phyloP scores from a whole-genome alignment of 2,329 filamentous ascomycete species.

The Graphiopsis chlorocephala region DNA sequence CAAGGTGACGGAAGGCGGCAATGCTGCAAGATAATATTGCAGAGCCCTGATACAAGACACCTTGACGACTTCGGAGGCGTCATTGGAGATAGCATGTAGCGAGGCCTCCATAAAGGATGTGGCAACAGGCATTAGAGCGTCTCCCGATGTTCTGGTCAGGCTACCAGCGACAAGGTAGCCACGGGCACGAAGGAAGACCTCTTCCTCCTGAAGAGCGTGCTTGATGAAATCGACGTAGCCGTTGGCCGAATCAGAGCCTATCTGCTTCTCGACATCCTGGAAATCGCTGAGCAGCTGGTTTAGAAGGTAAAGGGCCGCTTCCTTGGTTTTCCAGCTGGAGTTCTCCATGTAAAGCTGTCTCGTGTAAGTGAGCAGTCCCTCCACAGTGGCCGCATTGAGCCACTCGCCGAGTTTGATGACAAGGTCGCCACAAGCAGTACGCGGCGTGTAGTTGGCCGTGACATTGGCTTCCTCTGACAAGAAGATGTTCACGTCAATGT shows the following conservation, averaged over 20 bases:
- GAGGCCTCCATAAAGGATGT: conserved; percentile 67
- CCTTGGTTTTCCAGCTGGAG: conserved; percentile 64
- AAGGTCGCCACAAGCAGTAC: conserved; percentile 87
- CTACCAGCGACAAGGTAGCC: conserved; percentile 84
- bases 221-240: conserved; percentile 79
- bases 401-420: conserved; percentile 91
- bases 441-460: conserved; percentile 91
- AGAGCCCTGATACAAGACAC: conserved; percentile 87
- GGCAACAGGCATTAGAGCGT: conserved; percentile 54
- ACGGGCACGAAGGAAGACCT: conserved; percentile 77
- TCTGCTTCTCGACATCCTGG: conserved; percentile 68
- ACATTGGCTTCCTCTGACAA: conserved; percentile 92
- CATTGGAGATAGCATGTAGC: conserved; percentile 70
- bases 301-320: conserved; percentile 79
- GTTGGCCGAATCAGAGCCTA: conserved; percentile 66
- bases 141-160: conserved; percentile 66
- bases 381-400: conserved; percentile 71
- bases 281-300: conserved; percentile 83
- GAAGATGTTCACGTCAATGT: conserved; percentile 93
- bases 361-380: conserved; percentile 75
- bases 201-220: conserved; percentile 67
- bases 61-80: conserved; percentile 83
- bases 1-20: conserved; percentile 51
- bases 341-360: conserved; percentile 65
- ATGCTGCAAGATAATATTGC: conserved; percentile 62